Evolutionary conservation across 129 eudicot genomes (phyloP).

Genomic region (Erigeron canadensis): DNA sequence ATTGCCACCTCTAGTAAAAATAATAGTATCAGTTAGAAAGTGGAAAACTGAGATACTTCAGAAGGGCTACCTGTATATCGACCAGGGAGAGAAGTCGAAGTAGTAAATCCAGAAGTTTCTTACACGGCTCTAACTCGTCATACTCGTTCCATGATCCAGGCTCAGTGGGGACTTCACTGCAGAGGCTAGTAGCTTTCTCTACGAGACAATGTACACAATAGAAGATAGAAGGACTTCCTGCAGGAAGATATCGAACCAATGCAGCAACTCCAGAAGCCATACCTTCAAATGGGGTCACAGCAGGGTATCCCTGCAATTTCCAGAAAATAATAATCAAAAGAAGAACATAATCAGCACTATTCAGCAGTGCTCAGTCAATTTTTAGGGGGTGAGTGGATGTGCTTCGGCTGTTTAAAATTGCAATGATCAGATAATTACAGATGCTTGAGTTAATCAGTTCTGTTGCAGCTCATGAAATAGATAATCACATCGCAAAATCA

Average conservation of each 20-base stretch:
- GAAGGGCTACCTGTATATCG: conserved; percentile 68
- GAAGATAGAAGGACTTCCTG: conserved; percentile 84
- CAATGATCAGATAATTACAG: background rate
- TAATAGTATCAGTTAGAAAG: background rate
- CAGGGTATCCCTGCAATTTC: conserved; percentile 70
- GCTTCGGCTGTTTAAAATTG: background rate
- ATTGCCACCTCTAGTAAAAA: conserved; percentile 2
- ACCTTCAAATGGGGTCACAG: conserved; percentile 88
- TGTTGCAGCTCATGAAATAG: background rate
- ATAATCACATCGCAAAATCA: background rate
- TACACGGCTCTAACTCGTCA: conserved; percentile 75
- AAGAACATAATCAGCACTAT: no score
- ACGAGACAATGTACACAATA: conserved; percentile 72
- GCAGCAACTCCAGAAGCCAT: conserved; percentile 98
- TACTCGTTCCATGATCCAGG: conserved; percentile 57
- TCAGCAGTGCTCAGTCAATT: background rate
- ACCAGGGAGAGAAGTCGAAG: conserved; percentile 65
- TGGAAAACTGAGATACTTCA: background rate
- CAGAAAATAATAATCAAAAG: background rate
- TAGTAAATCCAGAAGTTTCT: conserved; percentile 49
- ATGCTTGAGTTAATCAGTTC: background rate
- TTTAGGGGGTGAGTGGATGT: background rate
- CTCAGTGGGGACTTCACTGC: conserved; percentile 42
- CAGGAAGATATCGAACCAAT: conserved; percentile 90
- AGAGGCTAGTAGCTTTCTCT: conserved; percentile 62